Conservation (phyloP, 1,284 basidiomycete genomes). For the Puccinia triticina region DNA sequence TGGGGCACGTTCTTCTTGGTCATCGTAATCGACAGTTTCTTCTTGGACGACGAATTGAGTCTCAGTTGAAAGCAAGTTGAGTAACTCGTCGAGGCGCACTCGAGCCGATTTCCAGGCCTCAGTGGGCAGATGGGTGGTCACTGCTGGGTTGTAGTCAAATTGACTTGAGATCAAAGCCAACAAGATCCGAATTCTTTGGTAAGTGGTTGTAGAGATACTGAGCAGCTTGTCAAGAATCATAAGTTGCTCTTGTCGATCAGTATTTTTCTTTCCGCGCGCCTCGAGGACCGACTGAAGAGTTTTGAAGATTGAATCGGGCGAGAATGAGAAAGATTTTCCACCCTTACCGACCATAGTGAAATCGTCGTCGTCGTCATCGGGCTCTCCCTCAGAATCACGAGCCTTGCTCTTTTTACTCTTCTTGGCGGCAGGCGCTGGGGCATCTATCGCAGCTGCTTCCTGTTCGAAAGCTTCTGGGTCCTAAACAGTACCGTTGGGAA, state of each 20-base stretch:
- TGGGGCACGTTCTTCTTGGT: constrained; percentile 81
- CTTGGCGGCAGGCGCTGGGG: constrained; percentile 62
- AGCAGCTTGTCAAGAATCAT: constrained; percentile 85
- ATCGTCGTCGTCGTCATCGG: constrained; percentile 70
- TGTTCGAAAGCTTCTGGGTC: constrained; percentile 86
- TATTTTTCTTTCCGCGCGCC: constrained; percentile 89
- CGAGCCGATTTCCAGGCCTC: constrained; percentile 89
- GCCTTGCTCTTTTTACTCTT: constrained; percentile 58
- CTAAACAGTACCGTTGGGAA: constrained; percentile 61
- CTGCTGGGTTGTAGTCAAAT: constrained; percentile 92
- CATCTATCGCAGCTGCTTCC: constrained; percentile 68
- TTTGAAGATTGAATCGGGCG: constrained; percentile 89
- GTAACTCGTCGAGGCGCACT: constrained; percentile 82
- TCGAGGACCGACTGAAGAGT: constrained; percentile 88
- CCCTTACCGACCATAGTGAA: constrained; percentile 92
- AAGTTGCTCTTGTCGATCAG: constrained; percentile 93
- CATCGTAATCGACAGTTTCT: constrained; percentile 88
- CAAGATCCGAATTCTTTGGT: constrained; percentile 91
- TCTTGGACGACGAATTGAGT: constrained; percentile 76
- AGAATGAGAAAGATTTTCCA: constrained; percentile 80
- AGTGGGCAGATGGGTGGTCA: constrained; percentile 78
- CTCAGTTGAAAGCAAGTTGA: constrained; percentile 75
- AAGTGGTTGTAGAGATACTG: constrained; percentile 78
- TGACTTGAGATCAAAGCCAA: constrained; percentile 90
- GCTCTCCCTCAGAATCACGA: constrained; percentile 63